Percentiles rank a stretch among this genome's conserved stretches.
phyloP scores from a whole-genome alignment of 2,329 filamentous ascomycete genomes.

The Clarireedia monteithiana region DNA sequence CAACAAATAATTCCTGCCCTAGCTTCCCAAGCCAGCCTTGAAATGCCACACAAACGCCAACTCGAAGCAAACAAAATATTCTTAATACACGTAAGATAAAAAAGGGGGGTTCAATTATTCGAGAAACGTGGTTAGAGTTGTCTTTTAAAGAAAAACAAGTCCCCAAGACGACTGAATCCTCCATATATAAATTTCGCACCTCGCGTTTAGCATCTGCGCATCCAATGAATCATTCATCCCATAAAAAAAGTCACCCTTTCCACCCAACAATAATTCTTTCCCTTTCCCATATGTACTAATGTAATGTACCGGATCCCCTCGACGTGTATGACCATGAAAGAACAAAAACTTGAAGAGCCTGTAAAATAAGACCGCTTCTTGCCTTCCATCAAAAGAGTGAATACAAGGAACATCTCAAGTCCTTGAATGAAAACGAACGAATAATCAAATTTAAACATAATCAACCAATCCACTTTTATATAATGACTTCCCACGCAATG shows the following conservation, averaged over 20 bases:
- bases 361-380: not conserved
- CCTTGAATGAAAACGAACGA: conserved; percentile 4
- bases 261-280: not conserved
- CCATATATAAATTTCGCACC: not conserved
- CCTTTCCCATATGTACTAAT: conserved; percentile 2
- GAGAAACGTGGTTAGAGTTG: too few relatives aligned
- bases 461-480: conserved; percentile 1
- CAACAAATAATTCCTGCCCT: not conserved
- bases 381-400: not conserved
- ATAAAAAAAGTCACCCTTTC: not conserved
- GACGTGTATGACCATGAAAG: too few relatives aligned
- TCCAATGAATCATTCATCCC: not conserved
- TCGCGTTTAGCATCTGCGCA: not conserved
- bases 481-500: not conserved
- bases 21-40: not conserved
- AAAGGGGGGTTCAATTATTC: not conserved
- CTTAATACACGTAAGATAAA: conserved; percentile 4
- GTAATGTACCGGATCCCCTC: not conserved
- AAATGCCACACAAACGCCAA: conserved; percentile 1
- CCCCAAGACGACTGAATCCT: not conserved
- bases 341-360: not conserved
- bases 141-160: not conserved
- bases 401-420: not conserved
- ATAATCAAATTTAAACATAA: not conserved
- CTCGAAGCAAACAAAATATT: not conserved